Conservation (phyloP, 345 rosid genomes). For the Conringia planisiliqua region DNA sequence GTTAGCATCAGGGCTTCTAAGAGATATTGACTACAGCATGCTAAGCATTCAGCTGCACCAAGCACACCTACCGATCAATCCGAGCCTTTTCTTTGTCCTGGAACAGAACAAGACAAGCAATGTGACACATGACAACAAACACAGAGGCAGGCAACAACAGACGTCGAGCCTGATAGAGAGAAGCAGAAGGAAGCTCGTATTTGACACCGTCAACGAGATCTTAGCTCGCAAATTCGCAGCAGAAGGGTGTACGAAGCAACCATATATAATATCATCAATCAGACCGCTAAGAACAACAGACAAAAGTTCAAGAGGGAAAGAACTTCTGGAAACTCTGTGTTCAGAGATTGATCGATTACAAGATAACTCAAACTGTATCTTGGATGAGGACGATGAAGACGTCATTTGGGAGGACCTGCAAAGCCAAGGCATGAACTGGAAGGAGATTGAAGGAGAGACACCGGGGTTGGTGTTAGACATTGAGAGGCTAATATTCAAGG, state of each 20-base stretch:
- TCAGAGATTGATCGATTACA: slow-evolving; percentile 63
- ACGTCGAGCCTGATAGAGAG: slow-evolving; percentile 35
- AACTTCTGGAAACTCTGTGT: slow-evolving; percentile 57
- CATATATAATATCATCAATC: slow-evolving; percentile 27
- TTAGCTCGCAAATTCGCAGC: slow-evolving; percentile 41
- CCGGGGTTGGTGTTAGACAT: slow-evolving; percentile 60
- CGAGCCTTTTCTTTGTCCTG: slow-evolving; percentile 51
- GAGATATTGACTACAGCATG: slow-evolving; percentile 44
- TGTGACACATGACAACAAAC: slow-evolving; percentile 30
- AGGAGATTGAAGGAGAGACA: slow-evolving; percentile 43
- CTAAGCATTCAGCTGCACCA: slow-evolving; percentile 44
- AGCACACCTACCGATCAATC: slow-evolving; percentile 54
- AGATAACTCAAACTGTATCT: slow-evolving; percentile 43
- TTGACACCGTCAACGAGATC: slow-evolving; percentile 72
- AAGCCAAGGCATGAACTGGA: slow-evolving; percentile 51
- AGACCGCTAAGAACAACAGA: slow-evolving; percentile 25
- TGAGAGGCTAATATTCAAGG: slow-evolving; percentile 83
- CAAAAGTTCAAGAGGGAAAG: slow-evolving; percentile 38
- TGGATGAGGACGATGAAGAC: slow-evolving; percentile 46
- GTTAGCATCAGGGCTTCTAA: slow-evolving; percentile 58
- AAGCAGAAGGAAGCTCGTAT: slow-evolving; percentile 61
- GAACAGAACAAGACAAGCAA: slow-evolving; percentile 52
- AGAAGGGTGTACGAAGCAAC: slow-evolving; percentile 37
- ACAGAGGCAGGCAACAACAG: slow-evolving; percentile 26
- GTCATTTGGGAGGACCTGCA: slow-evolving; percentile 52